Conservation (phyloP, 768 basidiomycete genomes). For the Xerocomellus amylosporus region DNA sequence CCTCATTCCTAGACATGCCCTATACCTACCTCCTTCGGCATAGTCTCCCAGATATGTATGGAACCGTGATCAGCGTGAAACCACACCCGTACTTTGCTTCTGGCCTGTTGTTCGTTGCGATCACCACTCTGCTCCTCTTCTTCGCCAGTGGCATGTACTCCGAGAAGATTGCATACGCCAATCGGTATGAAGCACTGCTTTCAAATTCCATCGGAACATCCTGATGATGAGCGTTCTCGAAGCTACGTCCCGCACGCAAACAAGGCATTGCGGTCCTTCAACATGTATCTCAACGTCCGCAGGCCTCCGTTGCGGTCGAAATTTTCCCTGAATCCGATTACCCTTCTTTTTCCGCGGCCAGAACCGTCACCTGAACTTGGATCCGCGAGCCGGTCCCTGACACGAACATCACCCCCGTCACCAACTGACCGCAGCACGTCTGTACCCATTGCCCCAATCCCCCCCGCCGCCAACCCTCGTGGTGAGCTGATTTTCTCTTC, state of each 20-base stretch:
- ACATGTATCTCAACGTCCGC: slow-evolving; percentile 96
- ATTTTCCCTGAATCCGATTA: slow-evolving; percentile 42
- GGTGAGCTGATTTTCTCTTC: slow-evolving; percentile 97
- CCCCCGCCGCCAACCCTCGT: slow-evolving; percentile 83
- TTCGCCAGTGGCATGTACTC: slow-evolving; percentile 96
- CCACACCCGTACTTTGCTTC: slow-evolving; percentile 75
- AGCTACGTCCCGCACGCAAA: slow-evolving; percentile 98
- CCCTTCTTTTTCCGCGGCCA: slow-evolving; percentile 36
- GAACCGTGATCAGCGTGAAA: slow-evolving; percentile 36
- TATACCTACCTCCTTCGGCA: slow-evolving; percentile 50
- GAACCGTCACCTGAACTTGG: slow-evolving; percentile 20
- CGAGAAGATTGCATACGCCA: slow-evolving; percentile 95
- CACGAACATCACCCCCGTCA: slow-evolving; percentile 32
- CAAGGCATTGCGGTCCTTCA: slow-evolving; percentile 84
- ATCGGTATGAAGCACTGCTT: slow-evolving; percentile 60
- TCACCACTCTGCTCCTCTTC: slow-evolving; percentile 89
- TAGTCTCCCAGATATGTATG: slow-evolving; percentile 52
- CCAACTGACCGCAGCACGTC: slow-evolving; percentile 44
- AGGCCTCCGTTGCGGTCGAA: slow-evolving; percentile 68
- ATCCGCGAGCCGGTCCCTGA: slow-evolving; percentile 19
- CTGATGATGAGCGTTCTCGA: slow-evolving; percentile 18
- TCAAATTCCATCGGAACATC: slow-evolving; percentile 7
- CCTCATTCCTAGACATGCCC: slow-evolving; percentile 63
- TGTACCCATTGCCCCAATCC: slow-evolving; percentile 63
- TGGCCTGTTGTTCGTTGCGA: slow-evolving; percentile 80